Percentiles rank a stretch among this genome's conserved stretches.
Conservation (phyloP, 352 stramenopile genomes). For the Phytopythium oedochilum region DNA sequence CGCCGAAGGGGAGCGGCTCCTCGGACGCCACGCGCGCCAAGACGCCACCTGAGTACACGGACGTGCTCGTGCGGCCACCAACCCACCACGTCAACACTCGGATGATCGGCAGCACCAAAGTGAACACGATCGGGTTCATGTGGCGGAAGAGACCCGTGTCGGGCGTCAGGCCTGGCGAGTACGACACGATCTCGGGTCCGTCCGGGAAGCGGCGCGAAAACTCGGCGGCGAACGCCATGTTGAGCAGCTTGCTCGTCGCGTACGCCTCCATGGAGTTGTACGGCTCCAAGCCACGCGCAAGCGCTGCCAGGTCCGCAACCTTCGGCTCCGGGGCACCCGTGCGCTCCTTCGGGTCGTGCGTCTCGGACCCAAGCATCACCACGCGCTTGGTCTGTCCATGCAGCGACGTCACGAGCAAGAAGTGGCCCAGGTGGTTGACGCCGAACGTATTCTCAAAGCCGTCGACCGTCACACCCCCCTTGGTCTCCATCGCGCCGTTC, state of each 20-base stretch:
- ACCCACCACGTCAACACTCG: slow-evolving; percentile 16
- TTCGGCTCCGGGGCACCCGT: slow-evolving; percentile 10
- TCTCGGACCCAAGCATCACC: slow-evolving; percentile 26
- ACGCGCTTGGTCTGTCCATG: slow-evolving; percentile 12
- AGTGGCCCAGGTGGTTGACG: slow-evolving; percentile 1
- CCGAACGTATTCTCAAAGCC: not conserved
- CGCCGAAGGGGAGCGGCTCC: slow-evolving; percentile 17
- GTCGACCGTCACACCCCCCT: not conserved
- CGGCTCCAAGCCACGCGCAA: slow-evolving; percentile 20
- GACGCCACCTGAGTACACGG: slow-evolving; percentile 24
- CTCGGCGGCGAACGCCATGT: slow-evolving; percentile 38
- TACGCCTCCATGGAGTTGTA: slow-evolving; percentile 21
- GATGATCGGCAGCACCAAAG: slow-evolving; percentile 29
- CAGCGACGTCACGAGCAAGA: slow-evolving; percentile 8
- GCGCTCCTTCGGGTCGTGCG: slow-evolving; percentile 15
- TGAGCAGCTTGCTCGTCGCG: slow-evolving; percentile 39
- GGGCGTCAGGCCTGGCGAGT: slow-evolving; percentile 32
- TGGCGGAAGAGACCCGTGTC: slow-evolving; percentile 40
- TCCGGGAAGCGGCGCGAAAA: slow-evolving; percentile 18
- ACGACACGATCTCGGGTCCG: slow-evolving; percentile 20
- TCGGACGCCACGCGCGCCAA: slow-evolving; percentile 31
- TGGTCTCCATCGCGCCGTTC: slow-evolving; percentile 1
- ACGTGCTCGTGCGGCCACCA: slow-evolving; percentile 22
- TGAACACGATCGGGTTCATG: slow-evolving; percentile 16
- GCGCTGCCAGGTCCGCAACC: slow-evolving; percentile 24